Percentiles rank a stretch among this genome's conserved stretches.
Evolutionary conservation across 1,284 basidiomycete species (phyloP).

Genomic region (Afroboletus lepidellus): DNA sequence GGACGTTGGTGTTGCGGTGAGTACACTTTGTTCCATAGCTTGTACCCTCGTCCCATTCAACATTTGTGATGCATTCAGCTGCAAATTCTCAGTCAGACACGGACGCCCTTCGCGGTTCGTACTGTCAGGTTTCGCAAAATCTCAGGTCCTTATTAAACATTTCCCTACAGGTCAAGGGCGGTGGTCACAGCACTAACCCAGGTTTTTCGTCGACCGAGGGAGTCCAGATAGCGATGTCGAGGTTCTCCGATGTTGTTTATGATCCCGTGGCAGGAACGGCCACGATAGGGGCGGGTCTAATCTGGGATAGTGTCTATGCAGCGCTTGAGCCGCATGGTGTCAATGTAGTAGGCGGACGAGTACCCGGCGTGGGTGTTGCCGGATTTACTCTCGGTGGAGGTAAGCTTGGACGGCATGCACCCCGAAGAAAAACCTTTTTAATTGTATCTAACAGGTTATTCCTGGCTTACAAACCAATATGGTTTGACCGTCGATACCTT

Average conservation of each 20-base stretch:
- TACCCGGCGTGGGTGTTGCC: neutral
- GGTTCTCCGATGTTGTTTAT: neutral
- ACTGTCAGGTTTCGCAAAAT: neutral
- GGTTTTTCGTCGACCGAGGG: neutral
- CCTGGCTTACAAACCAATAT: slow-evolving; percentile 25
- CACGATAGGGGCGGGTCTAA: neutral
- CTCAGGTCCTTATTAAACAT: neutral
- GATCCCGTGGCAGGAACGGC: neutral
- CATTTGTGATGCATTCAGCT: neutral
- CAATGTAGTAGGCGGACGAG: neutral
- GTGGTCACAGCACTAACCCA: neutral
- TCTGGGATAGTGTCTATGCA: neutral
- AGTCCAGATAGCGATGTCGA: neutral
- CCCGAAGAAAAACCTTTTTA: slow-evolving; percentile 13
- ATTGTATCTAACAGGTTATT: slow-evolving; percentile 17
- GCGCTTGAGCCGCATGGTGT: neutral
- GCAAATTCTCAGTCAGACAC: neutral
- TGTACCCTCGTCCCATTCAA: neutral
- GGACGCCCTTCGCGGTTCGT: neutral
- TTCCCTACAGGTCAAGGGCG: neutral
- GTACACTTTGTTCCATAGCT: neutral
- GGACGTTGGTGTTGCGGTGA: slow-evolving; percentile 45
- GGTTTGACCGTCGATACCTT: slow-evolving; percentile 50
- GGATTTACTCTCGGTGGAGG: slow-evolving; percentile 58
- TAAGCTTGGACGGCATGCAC: slow-evolving; percentile 39